These are phyloP conservation scores for Blastobotrys arbuscula DNA, from an alignment of 1,139 yeast species.

Conservation along the genomic window DNA sequence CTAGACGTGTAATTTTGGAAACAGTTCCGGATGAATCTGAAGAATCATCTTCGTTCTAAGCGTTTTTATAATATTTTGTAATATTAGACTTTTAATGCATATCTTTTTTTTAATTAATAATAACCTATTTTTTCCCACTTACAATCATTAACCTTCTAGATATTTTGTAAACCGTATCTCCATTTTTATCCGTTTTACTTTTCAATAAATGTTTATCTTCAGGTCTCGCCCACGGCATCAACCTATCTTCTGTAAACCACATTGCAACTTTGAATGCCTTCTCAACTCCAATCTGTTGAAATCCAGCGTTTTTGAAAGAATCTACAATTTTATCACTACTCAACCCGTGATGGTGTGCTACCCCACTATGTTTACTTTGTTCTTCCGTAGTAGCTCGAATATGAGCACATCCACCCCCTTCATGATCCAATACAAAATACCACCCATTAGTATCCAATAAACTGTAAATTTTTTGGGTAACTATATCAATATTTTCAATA, in stretches of 20 bases:
- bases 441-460: constrained; percentile 25
- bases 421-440: constrained; percentile 23
- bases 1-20: constrained; percentile 23
- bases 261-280: constrained; percentile 18
- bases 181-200: constrained; percentile 12
- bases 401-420: constrained; percentile 12
- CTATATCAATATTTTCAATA: constrained; percentile 23
- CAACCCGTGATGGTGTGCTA: constrained; percentile 20
- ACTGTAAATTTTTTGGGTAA: constrained; percentile 19
- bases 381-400: constrained; percentile 6
- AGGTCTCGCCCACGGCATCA: constrained; percentile 13
- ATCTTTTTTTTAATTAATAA: not conserved
- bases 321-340: constrained; percentile 19
- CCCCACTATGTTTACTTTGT: constrained; percentile 8
- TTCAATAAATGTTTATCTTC: not conserved
- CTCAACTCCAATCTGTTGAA: constrained; percentile 18
- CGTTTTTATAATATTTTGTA: constrained; percentile 1
- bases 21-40: constrained; percentile 24
- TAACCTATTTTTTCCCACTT: constrained; percentile 15
- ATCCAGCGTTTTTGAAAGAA: constrained; percentile 21
- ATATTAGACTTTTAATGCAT: not conserved
- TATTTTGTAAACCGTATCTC: constrained; percentile 14
- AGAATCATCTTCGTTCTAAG: not conserved
- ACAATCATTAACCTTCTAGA: constrained; percentile 19
- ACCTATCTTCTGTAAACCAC: constrained; percentile 24